A percentile compares a stretch with the other conserved stretches of the same genome.
Conservation (phyloP, 148 eudicot species). For the Fagopyrum homotropicum region DNA sequence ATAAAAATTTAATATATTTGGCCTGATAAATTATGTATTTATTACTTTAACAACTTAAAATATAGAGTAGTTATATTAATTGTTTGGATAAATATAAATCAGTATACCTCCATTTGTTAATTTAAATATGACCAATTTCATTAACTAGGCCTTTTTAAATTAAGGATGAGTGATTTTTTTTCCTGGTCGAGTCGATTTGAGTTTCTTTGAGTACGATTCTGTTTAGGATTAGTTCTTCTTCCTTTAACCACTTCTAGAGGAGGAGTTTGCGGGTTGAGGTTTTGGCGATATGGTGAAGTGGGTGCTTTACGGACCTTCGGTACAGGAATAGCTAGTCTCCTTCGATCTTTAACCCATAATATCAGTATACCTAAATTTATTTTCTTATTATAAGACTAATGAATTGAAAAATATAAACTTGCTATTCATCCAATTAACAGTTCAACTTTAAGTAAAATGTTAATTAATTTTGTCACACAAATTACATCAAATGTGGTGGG, state of each 20-base stretch:
- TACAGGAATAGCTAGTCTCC: too few species aligned
- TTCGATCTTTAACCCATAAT: too few species aligned
- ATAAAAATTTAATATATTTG: too few species aligned
- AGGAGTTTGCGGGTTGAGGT: constrained; percentile 86
- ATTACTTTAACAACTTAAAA: too few species aligned
- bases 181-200: constrained; percentile 55
- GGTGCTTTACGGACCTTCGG: constrained; percentile 44
- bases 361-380: too few species aligned
- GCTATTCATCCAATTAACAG: neutral
- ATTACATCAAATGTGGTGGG: constrained; percentile 1
- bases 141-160: too few species aligned
- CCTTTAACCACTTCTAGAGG: constrained; percentile 82
- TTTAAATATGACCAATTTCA: too few species aligned
- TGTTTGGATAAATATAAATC: too few species aligned
- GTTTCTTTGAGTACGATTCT: constrained; percentile 62
- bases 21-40: too few species aligned
- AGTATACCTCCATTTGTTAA: too few species aligned
- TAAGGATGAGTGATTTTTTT: constrained; percentile 62
- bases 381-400: neutral
- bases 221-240: constrained; percentile 58
- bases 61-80: too few species aligned
- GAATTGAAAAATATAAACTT: neutral
- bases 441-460: neutral
- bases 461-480: neutral
- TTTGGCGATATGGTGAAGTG: constrained; percentile 71